These are phyloP conservation scores for Lignosus rhinocerotis DNA, from an alignment of 1,284 basidiomycete species.

Conservation along the genomic window DNA sequence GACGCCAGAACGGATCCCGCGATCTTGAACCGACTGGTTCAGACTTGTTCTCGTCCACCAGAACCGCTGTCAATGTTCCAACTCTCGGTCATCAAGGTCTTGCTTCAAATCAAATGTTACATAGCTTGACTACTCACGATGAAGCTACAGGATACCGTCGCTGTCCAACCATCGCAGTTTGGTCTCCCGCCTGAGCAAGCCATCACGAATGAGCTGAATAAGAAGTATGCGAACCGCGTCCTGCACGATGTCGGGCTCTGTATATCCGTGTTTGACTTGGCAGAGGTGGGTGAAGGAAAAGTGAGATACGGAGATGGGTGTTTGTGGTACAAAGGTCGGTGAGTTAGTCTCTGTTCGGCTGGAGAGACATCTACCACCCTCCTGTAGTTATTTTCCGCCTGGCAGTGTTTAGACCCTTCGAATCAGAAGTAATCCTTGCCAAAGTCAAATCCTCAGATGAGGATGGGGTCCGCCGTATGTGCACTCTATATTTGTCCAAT, in stretches of 20 bases:
- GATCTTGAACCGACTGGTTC: neutral
- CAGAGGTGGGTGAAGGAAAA: slow-evolving; percentile 86
- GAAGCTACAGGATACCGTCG: slow-evolving; percentile 65
- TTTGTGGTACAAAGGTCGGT: slow-evolving; percentile 89
- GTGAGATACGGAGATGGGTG: slow-evolving; percentile 94
- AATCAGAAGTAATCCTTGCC: slow-evolving; percentile 87
- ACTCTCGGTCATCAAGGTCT: slow-evolving; percentile 58
- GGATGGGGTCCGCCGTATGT: slow-evolving; percentile 79
- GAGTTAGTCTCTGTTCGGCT: neutral
- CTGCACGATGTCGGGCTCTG: slow-evolving; percentile 92
- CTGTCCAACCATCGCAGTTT: slow-evolving; percentile 77
- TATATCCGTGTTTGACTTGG: slow-evolving; percentile 86
- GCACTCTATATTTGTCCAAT: neutral
- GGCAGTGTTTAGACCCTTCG: slow-evolving; percentile 90
- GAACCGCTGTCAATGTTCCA: slow-evolving; percentile 50
- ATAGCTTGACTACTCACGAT: neutral
- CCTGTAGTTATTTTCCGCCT: slow-evolving; percentile 82
- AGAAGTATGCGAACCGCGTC: slow-evolving; percentile 93
- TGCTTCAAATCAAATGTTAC: neutral
- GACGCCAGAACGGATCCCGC: slow-evolving; percentile 1
- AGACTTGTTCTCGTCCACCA: neutral
- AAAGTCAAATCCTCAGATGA: slow-evolving; percentile 86
- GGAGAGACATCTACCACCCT: neutral
- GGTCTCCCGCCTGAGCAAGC: slow-evolving; percentile 71
- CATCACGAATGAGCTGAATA: slow-evolving; percentile 80